Base-by-base conservation (phyloP, 2,329 filamentous ascomycete species). In the Eutypella sp. region DNA sequence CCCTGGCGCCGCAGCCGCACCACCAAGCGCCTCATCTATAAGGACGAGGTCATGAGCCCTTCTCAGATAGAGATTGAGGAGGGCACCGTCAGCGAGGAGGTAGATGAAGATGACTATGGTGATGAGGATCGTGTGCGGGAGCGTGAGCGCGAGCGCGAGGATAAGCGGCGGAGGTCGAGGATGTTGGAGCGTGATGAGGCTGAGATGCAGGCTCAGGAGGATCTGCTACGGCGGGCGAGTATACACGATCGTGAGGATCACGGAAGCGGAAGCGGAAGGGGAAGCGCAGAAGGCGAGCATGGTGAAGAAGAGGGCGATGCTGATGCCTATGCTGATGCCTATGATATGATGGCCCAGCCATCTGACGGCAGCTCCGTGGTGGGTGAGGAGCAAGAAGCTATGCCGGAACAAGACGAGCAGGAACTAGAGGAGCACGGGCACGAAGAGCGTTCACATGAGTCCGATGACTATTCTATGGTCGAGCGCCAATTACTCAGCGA, bases 1-100 rank as follows among this genome's bases (percentile, higher is more conserved):
- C 66, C 70, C 2, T 74, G 73, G 72, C 67, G 61, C 41, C 64
- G 58, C 45, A 67, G 61, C 41, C 64, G 58, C 45, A 62, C 54
- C 23, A 58, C 46, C 25, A 57, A 59, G 24, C 53, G 59, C 11
- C 52, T 63, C 6, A 60, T 61, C 22, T 66, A 63, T 44, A 57
- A 60, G 40, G 59, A 65, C 33, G 60, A 67, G 40, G 54, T 62
- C 48, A 40, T 58, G 40, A 58, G 58, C 51, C 49, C 56, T 47
- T 47, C 61, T 49, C 57, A 61, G 56, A 62, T 64, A 55, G 60
- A 61, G 37, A 60, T 63, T 56, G 62, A 60, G 41, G 57, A 58
- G 44, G 49, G 50, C 34, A 45, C 50, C 10, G 54, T 52, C 40
- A 60, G 57, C 40, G 57, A 57, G 34, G 38, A 40, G 27, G 59